Evolutionary conservation across 257 asterid species (phyloP).

Genomic region (Verbascum thapsus): DNA sequence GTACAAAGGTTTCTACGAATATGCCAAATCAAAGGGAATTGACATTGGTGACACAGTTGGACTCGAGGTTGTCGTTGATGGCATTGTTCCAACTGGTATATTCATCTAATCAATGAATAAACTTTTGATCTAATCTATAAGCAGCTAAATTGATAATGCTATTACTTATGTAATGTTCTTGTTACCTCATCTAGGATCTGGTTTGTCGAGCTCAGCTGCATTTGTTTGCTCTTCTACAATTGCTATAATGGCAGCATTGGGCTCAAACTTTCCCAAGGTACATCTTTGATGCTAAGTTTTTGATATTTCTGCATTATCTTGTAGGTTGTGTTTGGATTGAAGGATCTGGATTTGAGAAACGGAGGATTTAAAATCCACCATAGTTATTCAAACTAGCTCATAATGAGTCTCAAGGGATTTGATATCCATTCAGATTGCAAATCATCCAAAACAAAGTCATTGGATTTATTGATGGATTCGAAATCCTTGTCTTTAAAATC

Average conservation of each 20-base stretch:
- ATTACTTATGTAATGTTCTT: not conserved
- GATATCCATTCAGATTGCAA: too few relatives aligned
- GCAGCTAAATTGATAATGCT: too few relatives aligned
- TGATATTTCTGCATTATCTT: not conserved
- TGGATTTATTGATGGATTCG: too few relatives aligned
- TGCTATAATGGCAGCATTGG: constrained; percentile 63
- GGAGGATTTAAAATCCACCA: too few relatives aligned
- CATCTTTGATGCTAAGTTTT: not conserved
- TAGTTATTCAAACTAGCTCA: too few relatives aligned
- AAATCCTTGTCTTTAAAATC: too few relatives aligned
- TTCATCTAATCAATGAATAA: not conserved
- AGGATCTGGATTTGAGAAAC: too few relatives aligned
- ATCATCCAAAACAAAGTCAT: too few relatives aligned
- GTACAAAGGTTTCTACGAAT: constrained; percentile 64
- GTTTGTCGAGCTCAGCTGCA: constrained; percentile 77
- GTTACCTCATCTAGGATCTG: constrained; percentile 51
- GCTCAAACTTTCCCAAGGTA: constrained; percentile 52
- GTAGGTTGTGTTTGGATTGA: too few relatives aligned
- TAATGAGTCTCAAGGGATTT: too few relatives aligned
- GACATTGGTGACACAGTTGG: constrained; percentile 49
- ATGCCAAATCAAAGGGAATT: constrained; percentile 52
- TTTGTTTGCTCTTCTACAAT: constrained; percentile 73
- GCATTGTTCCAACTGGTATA: constrained; percentile 67
- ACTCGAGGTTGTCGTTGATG: constrained; percentile 61
- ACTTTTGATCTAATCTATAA: too few relatives aligned